phyloP scores from a whole-genome alignment of 306 rosid genomes.

The Nissolia schottii region DNA sequence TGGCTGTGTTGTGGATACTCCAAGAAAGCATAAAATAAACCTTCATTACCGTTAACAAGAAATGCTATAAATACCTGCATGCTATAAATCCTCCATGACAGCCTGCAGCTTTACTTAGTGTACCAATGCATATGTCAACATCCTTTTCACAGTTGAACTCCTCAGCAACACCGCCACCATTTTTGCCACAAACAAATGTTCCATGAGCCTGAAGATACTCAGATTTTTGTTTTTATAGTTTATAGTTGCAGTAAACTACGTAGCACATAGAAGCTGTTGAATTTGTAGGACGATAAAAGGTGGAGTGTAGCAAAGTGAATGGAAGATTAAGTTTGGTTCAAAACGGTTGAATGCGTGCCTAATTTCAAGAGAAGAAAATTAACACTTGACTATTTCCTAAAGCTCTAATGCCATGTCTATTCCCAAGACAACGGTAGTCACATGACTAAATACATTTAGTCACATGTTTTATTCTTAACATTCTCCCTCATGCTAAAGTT shows the following conservation, averaged over 20 bases:
- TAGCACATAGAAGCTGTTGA: neutral
- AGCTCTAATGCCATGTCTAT: too few species aligned
- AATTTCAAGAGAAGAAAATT: too few species aligned
- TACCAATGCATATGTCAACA: constrained; percentile 83
- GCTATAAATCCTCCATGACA: constrained; percentile 98
- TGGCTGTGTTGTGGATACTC: neutral
- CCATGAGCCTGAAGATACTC: constrained; percentile 79
- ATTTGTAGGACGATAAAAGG: neutral
- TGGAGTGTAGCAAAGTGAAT: too few species aligned
- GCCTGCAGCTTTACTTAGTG: constrained; percentile 94
- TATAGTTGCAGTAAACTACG: neutral
- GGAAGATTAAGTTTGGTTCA: too few species aligned
- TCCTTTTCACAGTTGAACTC: constrained; percentile 74
- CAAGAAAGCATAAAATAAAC: neutral
- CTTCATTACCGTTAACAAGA: neutral
- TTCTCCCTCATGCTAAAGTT: too few species aligned
- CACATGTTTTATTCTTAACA: too few species aligned
- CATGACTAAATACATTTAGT: too few species aligned
- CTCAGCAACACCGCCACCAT: constrained; percentile 98
- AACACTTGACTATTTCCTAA: too few species aligned
- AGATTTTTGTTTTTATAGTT: constrained; percentile 4
- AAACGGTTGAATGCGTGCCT: too few species aligned
- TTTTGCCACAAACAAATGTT: constrained; percentile 82
- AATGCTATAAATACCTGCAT: constrained; percentile 64
- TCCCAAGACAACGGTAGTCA: too few species aligned